Evolutionary conservation across 2,329 filamentous ascomycete species (phyloP), one percentile per base, ranked within the genome.

Genomic region (Cordyceps cicadae): DNA sequence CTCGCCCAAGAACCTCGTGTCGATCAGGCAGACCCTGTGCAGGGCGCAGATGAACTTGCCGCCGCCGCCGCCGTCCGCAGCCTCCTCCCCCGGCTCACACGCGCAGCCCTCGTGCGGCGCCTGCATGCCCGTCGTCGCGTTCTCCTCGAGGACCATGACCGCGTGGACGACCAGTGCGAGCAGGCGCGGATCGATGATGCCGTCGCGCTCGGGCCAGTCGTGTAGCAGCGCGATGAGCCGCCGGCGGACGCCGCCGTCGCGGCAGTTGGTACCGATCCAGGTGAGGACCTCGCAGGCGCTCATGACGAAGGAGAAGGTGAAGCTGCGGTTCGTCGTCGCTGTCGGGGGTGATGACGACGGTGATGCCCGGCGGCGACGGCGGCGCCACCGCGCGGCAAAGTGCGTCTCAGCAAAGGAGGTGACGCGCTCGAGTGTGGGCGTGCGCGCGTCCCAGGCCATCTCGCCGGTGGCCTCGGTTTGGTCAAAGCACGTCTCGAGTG

Each of bases 131-230:
- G 26, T 48, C 41, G 43, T 48, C 14, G 54, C 54, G 19, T 56
- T 56, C 54, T 56, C 54, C 54, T 56, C 54, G 29, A 56, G 43
- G 26, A 56, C 54, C 54, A 56, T 56, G 54, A 56, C 43, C 1
- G 54, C 11, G 14, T 56, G 54, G 15, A 56, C 41, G 17, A 56
- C 34, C 17, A 56, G 54, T 1, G 54, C 54, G 24, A 56, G 54
- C 41, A 56, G 54, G 21, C 54, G 54, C n/a, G 37, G 41, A 29
- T 48, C 41, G 41, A 56, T 48, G 26, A 56, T 32, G 43, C 54
- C 54, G 54, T 56, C 54, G 26, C 41, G 41, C 37, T 43, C 26
- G 54, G 26, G 43, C 54, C 54, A 56, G 43, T 24, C 43, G 54
- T 46, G 39, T 24, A 59, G 37, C 34, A 59, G 37, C 24, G 19